Conservation (phyloP, 345 rosid species). For the Isatis tinctoria region DNA sequence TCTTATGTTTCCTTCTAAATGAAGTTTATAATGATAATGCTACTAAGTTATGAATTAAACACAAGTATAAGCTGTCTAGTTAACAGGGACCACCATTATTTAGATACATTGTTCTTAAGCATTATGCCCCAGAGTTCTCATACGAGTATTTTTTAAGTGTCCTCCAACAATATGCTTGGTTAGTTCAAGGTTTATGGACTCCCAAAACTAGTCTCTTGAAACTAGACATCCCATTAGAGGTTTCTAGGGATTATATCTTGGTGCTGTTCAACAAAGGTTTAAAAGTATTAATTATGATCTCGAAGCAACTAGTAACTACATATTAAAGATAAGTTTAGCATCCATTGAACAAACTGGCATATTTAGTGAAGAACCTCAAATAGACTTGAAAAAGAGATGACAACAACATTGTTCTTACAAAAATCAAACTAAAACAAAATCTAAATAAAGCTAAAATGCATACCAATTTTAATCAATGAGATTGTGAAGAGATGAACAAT, state of each 20-base stretch:
- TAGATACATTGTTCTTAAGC: constrained; percentile 56
- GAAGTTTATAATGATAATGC: background rate
- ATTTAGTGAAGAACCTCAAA: too few relatives aligned
- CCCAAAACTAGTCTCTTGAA: constrained; percentile 43
- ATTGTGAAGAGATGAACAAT: too few relatives aligned
- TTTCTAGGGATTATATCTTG: constrained; percentile 53
- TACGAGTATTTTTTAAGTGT: constrained; percentile 42
- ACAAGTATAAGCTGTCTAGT: background rate
- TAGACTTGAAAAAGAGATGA: too few relatives aligned
- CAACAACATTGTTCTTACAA: too few relatives aligned
- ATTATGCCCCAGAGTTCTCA: constrained; percentile 48
- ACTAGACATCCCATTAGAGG: constrained; percentile 6
- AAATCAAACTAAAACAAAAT: too few relatives aligned
- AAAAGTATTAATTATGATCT: too few relatives aligned
- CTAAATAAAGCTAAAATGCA: too few relatives aligned
- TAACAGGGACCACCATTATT: constrained; percentile 52
- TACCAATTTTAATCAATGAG: too few relatives aligned
- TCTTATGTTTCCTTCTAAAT: background rate
- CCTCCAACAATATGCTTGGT: constrained; percentile 47
- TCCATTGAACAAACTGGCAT: too few relatives aligned
- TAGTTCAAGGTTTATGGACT: constrained; percentile 88
- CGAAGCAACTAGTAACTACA: too few relatives aligned
- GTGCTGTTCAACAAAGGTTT: constrained; percentile 31
- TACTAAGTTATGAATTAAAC: background rate
- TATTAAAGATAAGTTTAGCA: too few relatives aligned